These are phyloP conservation scores for Aspergillus alliaceus DNA, from an alignment of 2,329 filamentous ascomycete species.

Conservation along the genomic window DNA sequence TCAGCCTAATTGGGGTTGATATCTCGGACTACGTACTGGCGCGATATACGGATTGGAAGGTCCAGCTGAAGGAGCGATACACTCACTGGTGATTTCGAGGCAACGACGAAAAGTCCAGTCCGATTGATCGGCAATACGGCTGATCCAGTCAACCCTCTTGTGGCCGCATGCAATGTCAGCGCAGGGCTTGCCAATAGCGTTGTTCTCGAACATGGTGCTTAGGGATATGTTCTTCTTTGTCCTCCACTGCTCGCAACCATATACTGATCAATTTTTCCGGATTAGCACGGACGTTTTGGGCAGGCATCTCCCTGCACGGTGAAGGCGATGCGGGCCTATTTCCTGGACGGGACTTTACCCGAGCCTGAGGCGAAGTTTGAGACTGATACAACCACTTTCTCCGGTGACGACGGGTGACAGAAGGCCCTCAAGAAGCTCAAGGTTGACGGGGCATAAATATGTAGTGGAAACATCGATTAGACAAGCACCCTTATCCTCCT, in stretches of 20 bases:
- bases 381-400: background rate
- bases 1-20: slow-evolving; percentile 1
- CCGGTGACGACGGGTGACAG: background rate
- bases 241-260: background rate
- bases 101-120: slow-evolving; percentile 24
- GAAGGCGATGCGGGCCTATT: background rate
- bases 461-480: too few species aligned
- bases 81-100: slow-evolving; percentile 23
- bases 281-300: background rate
- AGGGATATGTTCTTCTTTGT: slow-evolving; percentile 10
- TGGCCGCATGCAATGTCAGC: slow-evolving; percentile 23
- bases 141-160: slow-evolving; percentile 26
- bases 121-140: slow-evolving; percentile 26
- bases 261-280: background rate
- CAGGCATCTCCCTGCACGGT: background rate
- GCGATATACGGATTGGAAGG: slow-evolving; percentile 20
- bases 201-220: slow-evolving; percentile 24
- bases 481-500: too few species aligned
- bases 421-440: background rate
- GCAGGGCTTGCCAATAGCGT: slow-evolving; percentile 23
- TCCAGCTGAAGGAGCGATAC: slow-evolving; percentile 24
- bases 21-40: slow-evolving; percentile 4
- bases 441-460: too few species aligned
- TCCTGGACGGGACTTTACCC: background rate
- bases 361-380: background rate